phyloP scores from a whole-genome alignment of 2,329 filamentous ascomycete genomes.

The Trichoderma atrobrunneum region DNA sequence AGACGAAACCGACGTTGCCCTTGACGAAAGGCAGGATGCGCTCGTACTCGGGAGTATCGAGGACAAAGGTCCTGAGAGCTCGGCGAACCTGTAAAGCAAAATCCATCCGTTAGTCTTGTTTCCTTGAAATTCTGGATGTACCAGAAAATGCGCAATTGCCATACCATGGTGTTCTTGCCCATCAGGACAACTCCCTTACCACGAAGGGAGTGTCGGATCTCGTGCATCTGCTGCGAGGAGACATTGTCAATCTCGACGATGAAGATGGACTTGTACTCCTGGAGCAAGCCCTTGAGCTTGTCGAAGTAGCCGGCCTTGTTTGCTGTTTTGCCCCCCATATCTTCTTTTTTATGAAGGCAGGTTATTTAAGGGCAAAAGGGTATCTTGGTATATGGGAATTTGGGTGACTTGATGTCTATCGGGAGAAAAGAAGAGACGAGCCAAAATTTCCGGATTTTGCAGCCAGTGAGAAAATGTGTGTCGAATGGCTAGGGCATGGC shows the following conservation, averaged over 20 bases:
- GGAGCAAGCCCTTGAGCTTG: slow-evolving; percentile 96
- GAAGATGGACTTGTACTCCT: slow-evolving; percentile 97
- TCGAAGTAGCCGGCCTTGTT: slow-evolving; percentile 98
- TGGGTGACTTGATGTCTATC: slow-evolving; percentile 28
- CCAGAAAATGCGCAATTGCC: slow-evolving; percentile 23
- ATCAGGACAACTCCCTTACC: slow-evolving; percentile 93
- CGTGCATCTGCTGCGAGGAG: slow-evolving; percentile 99
- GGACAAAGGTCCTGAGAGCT: slow-evolving; percentile 91
- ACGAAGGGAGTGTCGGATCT: slow-evolving; percentile 92
- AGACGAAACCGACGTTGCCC: slow-evolving; percentile 99
- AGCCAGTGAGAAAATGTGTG: slow-evolving; percentile 32
- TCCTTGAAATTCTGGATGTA: neutral
- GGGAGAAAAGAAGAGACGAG: slow-evolving; percentile 18
- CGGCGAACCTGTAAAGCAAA: slow-evolving; percentile 68
- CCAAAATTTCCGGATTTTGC: slow-evolving; percentile 27
- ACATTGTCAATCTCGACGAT: slow-evolving; percentile 99
- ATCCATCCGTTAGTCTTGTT: neutral
- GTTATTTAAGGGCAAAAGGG: slow-evolving; percentile 87
- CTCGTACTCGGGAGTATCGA: slow-evolving; percentile 94
- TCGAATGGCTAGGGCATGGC: slow-evolving; percentile 38
- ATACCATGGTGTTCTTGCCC: slow-evolving; percentile 99
- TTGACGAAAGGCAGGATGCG: slow-evolving; percentile 92
- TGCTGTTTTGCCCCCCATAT: slow-evolving; percentile 95
- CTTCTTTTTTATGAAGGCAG: slow-evolving; percentile 93
- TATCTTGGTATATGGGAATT: slow-evolving; percentile 24